Conservation (phyloP, 495 filamentous ascomycete species). For the Chaetomidium leptoderma region DNA sequence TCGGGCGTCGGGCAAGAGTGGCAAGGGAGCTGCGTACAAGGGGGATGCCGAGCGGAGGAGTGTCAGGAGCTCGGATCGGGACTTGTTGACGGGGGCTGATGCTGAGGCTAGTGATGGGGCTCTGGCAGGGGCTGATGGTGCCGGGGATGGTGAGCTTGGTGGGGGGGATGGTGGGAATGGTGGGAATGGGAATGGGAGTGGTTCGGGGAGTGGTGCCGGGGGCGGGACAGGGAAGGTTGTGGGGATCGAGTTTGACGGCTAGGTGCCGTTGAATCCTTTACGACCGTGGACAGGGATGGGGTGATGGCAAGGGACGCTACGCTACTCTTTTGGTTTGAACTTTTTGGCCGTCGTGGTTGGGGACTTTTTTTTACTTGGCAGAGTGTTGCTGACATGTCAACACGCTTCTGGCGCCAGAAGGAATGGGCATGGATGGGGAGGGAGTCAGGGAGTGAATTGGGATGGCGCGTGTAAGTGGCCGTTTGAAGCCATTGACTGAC, state of each 20-base stretch:
- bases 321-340: background rate
- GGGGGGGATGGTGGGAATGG: conserved; percentile 22
- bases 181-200: conserved; percentile 25
- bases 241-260: conserved; percentile 37
- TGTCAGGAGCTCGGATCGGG: conserved; percentile 67
- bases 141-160: conserved; percentile 19
- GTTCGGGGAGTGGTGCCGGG: conserved; percentile 5
- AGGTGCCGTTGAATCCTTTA: conserved; percentile 12
- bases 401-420: background rate
- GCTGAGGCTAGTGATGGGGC: conserved; percentile 52
- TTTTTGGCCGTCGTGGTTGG: conserved; percentile 2
- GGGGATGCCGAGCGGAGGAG: conserved; percentile 52
- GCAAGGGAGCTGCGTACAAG: conserved; percentile 27
- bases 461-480: conserved; percentile 10
- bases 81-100: conserved; percentile 75
- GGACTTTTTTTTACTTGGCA: background rate
- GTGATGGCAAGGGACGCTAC: background rate
- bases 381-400: background rate
- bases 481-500: background rate
- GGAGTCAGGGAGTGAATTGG: background rate
- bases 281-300: background rate
- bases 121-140: conserved; percentile 5
- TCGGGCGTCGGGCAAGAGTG: background rate
- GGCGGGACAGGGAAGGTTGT: conserved; percentile 31
- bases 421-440: background rate